phyloP scores from a whole-genome alignment of 169 alveolate species.

The Eimeria acervulina region DNA sequence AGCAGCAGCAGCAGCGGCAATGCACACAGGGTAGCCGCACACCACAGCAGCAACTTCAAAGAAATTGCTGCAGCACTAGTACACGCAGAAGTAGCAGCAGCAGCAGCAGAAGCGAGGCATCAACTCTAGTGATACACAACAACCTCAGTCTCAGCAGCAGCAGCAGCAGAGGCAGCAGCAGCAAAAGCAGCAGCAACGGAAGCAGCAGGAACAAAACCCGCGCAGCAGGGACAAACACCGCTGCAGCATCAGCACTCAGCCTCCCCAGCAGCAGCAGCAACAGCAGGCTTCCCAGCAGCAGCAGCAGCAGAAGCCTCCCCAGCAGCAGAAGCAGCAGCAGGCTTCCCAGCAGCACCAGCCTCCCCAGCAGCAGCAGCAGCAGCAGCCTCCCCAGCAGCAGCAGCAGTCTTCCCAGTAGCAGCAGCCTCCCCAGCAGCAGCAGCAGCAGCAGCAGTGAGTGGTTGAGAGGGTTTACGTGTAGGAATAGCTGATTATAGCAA shows the following conservation, averaged over 20 bases:
- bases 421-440: constrained; percentile 40
- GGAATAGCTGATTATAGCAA: constrained; percentile 27
- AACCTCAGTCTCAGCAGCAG: not conserved
- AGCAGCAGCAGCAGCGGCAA: not conserved
- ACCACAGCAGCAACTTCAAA: not conserved
- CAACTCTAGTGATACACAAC: not conserved
- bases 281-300: not conserved
- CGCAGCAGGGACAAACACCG: not conserved
- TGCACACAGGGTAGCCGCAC: too few species aligned
- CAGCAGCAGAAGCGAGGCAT: constrained; percentile 4
- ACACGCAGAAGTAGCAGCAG: not conserved
- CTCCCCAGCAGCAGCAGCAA: constrained; percentile 30
- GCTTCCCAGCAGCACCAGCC: too few species aligned
- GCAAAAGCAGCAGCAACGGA: not conserved
- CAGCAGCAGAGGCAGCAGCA: not conserved
- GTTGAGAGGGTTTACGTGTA: constrained; percentile 9
- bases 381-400: not conserved
- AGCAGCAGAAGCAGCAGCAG: not conserved
- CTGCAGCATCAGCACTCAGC: not conserved
- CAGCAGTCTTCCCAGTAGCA: not conserved
- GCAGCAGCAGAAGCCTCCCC: not conserved
- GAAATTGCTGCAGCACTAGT: not conserved
- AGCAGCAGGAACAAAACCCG: not conserved
- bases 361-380: constrained; percentile 31
- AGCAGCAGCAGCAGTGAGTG: constrained; percentile 27